Percentiles rank a stretch among this genome's conserved stretches.
Conservation (phyloP, 192 early-diverging fungal species). For the Rhizophagus clarus region DNA sequence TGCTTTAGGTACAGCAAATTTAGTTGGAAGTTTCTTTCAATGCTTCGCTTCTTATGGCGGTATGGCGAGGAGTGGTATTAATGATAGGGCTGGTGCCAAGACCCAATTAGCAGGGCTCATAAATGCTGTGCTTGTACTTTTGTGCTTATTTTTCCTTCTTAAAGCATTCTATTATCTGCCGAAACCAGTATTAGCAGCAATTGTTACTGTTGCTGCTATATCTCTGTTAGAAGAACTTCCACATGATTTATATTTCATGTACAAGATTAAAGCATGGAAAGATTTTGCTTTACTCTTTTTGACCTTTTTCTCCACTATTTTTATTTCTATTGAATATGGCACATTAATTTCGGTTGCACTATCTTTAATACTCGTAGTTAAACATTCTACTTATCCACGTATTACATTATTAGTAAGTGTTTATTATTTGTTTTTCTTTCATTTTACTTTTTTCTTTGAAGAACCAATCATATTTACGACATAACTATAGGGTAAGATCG, state of each 20-base stretch:
- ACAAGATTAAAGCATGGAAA: conserved; percentile 75
- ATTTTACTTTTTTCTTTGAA: conserved; percentile 35
- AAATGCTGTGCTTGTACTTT: conserved; percentile 71
- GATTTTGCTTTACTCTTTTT: conserved; percentile 83
- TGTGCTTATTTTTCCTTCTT: conserved; percentile 81
- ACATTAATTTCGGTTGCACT: conserved; percentile 88
- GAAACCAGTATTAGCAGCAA: conserved; percentile 74
- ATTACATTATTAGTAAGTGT: conserved; percentile 73
- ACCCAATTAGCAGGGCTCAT: conserved; percentile 90
- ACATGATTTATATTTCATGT: conserved; percentile 78
- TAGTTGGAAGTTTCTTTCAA: conserved; percentile 77
- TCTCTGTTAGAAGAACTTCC: conserved; percentile 76
- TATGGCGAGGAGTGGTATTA: conserved; percentile 89
- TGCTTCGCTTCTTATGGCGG: conserved; percentile 85
- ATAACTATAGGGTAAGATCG: conserved; percentile 52
- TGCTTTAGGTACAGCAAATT: conserved; percentile 89
- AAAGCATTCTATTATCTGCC: conserved; percentile 86
- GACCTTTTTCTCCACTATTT: conserved; percentile 90
- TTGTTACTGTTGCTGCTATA: conserved; percentile 83
- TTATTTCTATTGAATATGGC: conserved; percentile 89
- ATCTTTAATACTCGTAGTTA: conserved; percentile 88
- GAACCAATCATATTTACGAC: conserved; percentile 9
- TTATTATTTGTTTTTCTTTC: not conserved
- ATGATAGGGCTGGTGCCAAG: conserved; percentile 87
- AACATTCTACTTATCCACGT: conserved; percentile 84